Conservation (phyloP, 345 rosid species). For the Salix caprea region DNA sequence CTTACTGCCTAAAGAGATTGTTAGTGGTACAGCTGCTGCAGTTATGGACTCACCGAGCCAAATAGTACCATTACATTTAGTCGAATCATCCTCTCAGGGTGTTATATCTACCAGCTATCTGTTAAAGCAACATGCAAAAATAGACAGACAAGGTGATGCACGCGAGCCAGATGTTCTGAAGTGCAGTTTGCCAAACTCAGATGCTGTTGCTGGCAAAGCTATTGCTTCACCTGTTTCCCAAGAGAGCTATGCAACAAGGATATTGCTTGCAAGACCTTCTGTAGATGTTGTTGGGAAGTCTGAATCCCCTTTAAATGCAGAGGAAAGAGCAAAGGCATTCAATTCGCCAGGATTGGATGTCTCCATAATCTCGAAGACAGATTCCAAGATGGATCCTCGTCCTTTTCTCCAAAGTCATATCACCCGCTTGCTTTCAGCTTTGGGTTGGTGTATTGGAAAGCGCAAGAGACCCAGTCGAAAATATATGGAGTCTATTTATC, state of each 20-base stretch:
- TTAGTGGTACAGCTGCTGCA: constrained; percentile 11
- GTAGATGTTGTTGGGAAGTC: constrained; percentile 27
- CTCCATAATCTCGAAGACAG: constrained; percentile 31
- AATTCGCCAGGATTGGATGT: constrained; percentile 24
- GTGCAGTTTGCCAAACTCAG: constrained; percentile 17
- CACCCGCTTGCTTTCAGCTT: constrained; percentile 41
- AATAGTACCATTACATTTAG: constrained; percentile 39
- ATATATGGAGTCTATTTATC: constrained; percentile 46
- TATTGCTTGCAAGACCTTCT: constrained; percentile 35
- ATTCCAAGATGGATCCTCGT: constrained; percentile 63
- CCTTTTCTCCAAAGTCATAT: constrained; percentile 58
- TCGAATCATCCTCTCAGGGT: constrained; percentile 61
- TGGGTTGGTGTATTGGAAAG: constrained; percentile 67
- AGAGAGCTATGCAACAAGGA: constrained; percentile 57
- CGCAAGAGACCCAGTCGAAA: constrained; percentile 53
- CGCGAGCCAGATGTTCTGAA: constrained; percentile 29
- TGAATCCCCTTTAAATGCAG: constrained; percentile 26
- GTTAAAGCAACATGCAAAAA: constrained; percentile 37
- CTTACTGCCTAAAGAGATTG: constrained; percentile 10
- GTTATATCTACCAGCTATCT: constrained; percentile 50
- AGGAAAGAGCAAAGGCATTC: constrained; percentile 30
- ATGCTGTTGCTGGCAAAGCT: constrained; percentile 32
- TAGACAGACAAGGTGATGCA: constrained; percentile 24
- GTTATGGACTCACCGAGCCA: constrained; percentile 28
- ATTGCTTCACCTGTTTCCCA: constrained; percentile 72